phyloP scores from a whole-genome alignment of 78 protist species.

The Bodo saltans region DNA sequence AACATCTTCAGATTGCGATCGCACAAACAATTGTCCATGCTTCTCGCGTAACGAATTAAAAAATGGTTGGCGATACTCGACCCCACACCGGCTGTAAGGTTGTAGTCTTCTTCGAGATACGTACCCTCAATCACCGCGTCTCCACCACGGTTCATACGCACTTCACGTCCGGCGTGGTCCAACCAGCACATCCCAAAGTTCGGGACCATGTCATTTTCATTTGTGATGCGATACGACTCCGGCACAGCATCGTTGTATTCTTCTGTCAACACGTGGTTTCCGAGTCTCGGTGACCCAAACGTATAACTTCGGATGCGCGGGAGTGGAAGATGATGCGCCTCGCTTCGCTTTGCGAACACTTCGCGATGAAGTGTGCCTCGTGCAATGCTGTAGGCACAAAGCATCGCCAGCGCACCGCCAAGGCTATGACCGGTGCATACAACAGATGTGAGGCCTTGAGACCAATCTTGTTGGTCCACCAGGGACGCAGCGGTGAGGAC shows the following conservation, averaged over 20 bases:
- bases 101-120: not conserved
- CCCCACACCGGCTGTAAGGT: not conserved
- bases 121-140: not conserved
- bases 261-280: not conserved
- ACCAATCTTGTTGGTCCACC: no score
- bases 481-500: not conserved
- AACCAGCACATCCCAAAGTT: not conserved
- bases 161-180: not conserved
- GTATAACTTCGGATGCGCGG: not conserved
- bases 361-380: no score
- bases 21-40: not conserved
- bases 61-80: not conserved
- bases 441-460: no score
- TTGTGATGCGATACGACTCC: not conserved
- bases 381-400: not conserved
- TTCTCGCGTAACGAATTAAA: not conserved
- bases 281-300: not conserved
- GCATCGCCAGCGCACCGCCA: not conserved
- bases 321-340: no score
- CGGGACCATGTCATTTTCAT: not conserved
- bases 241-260: not conserved
- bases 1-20: not conserved
- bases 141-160: not conserved
- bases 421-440: not conserved
- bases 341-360: no score